phyloP scores from a whole-genome alignment of 805 yeast species.

The Jamesozyma piceae region DNA sequence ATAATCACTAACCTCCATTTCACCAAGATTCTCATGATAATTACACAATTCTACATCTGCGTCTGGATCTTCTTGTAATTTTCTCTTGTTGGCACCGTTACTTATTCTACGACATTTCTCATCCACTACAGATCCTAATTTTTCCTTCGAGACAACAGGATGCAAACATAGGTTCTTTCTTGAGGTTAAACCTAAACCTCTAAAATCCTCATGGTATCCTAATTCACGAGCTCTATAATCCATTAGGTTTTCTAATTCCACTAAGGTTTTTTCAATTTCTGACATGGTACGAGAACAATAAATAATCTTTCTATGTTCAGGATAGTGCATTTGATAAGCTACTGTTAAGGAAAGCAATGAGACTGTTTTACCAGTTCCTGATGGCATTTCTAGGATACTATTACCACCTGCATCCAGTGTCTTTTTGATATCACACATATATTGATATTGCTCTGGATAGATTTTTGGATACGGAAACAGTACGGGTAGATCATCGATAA shows the following conservation, averaged over 20 bases:
- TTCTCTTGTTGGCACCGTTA: constrained; percentile 73
- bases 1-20: constrained; percentile 76
- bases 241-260: constrained; percentile 84
- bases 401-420: constrained; percentile 95
- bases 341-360: constrained; percentile 84
- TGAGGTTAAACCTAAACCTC: constrained; percentile 89
- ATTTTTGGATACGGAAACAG: constrained; percentile 93
- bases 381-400: constrained; percentile 96
- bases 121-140: constrained; percentile 88
- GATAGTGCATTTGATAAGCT: constrained; percentile 90
- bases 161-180: constrained; percentile 92
- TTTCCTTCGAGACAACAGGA: constrained; percentile 76
- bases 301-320: constrained; percentile 82
- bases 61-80: constrained; percentile 49
- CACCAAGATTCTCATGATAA: constrained; percentile 83
- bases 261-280: constrained; percentile 93
- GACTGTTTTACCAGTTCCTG: constrained; percentile 97
- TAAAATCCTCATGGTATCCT: constrained; percentile 80
- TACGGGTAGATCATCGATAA: constrained; percentile 90
- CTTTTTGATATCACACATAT: constrained; percentile 91
- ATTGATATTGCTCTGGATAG: constrained; percentile 96
- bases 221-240: constrained; percentile 72
- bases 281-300: constrained; percentile 99
- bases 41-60: constrained; percentile 61
- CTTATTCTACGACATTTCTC: constrained; percentile 94